These are phyloP conservation scores for Saturnispora sekii DNA, from an alignment of 805 yeast genomes.

Conservation along the genomic window DNA sequence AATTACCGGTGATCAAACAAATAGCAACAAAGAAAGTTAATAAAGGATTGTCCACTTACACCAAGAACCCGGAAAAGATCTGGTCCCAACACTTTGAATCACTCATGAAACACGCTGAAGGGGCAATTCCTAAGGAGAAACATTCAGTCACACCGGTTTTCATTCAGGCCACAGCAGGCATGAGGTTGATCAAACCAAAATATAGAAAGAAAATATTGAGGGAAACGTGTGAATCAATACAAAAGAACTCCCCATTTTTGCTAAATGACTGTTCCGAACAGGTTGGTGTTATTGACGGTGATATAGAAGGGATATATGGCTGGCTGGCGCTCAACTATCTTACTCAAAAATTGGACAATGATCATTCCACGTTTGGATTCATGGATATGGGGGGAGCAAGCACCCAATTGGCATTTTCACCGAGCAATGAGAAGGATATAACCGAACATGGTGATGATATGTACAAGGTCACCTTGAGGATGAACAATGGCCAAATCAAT, in stretches of 20 bases:
- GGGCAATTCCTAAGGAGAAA: constrained; percentile 53
- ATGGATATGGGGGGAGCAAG: constrained; percentile 99
- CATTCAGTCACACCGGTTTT: constrained; percentile 71
- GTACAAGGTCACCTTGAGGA: constrained; percentile 53
- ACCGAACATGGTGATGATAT: constrained; percentile 64
- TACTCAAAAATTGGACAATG: constrained; percentile 50
- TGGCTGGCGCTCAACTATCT: constrained; percentile 90
- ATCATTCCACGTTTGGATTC: constrained; percentile 62
- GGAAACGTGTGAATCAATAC: constrained; percentile 51
- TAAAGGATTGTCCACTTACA: constrained; percentile 79
- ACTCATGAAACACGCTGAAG: constrained; percentile 58
- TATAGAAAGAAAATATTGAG: constrained; percentile 45
- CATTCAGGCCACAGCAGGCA: constrained; percentile 94
- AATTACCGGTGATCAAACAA: constrained; percentile 23
- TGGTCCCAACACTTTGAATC: constrained; percentile 65
- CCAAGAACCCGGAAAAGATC: constrained; percentile 40
- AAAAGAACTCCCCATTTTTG: constrained; percentile 44
- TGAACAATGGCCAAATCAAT: constrained; percentile 59
- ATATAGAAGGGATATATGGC: constrained; percentile 89
- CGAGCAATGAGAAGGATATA: constrained; percentile 51
- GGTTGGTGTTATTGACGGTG: constrained; percentile 85
- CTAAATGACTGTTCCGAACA: constrained; percentile 56
- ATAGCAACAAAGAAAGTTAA: constrained; percentile 63
- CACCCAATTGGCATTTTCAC: constrained; percentile 90
- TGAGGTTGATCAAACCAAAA: constrained; percentile 61